phyloP scores from a whole-genome alignment of 345 rosid species.

The Populus tremula region DNA sequence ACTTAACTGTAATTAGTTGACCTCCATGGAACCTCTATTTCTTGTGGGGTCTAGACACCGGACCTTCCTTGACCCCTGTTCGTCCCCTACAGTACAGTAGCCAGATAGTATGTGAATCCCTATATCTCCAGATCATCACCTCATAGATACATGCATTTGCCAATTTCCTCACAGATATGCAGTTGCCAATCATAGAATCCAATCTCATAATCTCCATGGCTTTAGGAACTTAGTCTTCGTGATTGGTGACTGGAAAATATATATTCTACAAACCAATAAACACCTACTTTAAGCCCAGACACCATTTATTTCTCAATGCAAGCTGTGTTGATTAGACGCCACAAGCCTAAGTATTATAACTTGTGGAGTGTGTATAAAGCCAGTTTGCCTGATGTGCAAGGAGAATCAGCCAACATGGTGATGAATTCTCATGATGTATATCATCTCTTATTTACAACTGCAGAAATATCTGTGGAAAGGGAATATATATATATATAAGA shows the following conservation, averaged over 20 bases:
- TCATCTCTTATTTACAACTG: neutral
- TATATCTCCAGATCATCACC: too few species aligned
- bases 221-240: neutral
- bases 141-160: neutral
- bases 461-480: neutral
- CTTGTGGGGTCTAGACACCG: neutral
- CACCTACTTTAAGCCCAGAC: neutral
- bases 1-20: conserved; percentile 45
- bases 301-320: neutral
- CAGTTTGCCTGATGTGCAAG: neutral
- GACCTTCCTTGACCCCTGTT: neutral
- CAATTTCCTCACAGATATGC: neutral
- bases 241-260: neutral
- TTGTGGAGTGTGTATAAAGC: neutral
- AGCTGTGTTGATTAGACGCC: neutral
- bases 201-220: neutral
- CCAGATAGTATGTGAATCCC: neutral
- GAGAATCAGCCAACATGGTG: neutral
- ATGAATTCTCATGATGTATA: neutral
- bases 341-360: neutral
- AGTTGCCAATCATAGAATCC: neutral
- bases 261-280: neutral
- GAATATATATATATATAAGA: neutral
- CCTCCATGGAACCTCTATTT: neutral
- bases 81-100: neutral